phyloP scores from a whole-genome alignment of 2,329 filamentous ascomycete species.

The Chalaropsis thielavioides region DNA sequence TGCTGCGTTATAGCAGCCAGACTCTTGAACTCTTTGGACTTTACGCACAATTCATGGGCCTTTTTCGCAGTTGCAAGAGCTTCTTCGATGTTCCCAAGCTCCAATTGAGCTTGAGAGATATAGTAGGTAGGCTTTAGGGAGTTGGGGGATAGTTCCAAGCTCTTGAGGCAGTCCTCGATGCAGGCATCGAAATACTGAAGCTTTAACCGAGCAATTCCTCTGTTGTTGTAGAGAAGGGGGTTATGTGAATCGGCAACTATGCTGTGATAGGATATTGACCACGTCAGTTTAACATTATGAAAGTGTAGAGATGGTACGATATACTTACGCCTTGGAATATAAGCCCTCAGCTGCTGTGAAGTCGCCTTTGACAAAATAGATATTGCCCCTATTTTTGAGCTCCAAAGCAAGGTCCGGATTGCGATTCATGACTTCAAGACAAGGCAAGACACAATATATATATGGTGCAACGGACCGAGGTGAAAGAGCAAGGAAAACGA shows the following conservation, averaged over 20 bases:
- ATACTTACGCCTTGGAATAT: conserved; percentile 55
- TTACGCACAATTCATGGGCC: conserved; percentile 58
- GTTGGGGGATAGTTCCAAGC: conserved; percentile 49
- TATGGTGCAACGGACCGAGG: not conserved
- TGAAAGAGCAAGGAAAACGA: not conserved
- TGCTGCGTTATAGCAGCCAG: conserved; percentile 56
- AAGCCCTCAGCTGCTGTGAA: conserved; percentile 50
- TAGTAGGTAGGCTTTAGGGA: conserved; percentile 76
- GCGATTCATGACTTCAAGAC: not conserved
- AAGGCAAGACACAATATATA: not conserved
- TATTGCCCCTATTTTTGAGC: conserved; percentile 48
- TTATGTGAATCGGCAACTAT: conserved; percentile 68
- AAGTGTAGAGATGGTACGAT: not conserved
- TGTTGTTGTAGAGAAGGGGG: conserved; percentile 73
- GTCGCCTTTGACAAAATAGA: conserved; percentile 49
- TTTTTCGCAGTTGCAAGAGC: conserved; percentile 54
- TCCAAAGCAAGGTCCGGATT: conserved; percentile 24
- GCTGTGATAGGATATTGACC: conserved; percentile 27
- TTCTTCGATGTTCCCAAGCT: conserved; percentile 40
- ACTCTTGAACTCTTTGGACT: conserved; percentile 44
- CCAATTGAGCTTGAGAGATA: conserved; percentile 70
- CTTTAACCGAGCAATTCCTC: conserved; percentile 67
- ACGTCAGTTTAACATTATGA: not conserved
- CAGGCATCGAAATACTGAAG: conserved; percentile 59
- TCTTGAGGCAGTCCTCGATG: conserved; percentile 61